A percentile compares a stretch with the other conserved stretches of the same genome.
phyloP scores from a whole-genome alignment of 2,329 filamentous ascomycete genomes.

The Aureobasidium sp. region DNA sequence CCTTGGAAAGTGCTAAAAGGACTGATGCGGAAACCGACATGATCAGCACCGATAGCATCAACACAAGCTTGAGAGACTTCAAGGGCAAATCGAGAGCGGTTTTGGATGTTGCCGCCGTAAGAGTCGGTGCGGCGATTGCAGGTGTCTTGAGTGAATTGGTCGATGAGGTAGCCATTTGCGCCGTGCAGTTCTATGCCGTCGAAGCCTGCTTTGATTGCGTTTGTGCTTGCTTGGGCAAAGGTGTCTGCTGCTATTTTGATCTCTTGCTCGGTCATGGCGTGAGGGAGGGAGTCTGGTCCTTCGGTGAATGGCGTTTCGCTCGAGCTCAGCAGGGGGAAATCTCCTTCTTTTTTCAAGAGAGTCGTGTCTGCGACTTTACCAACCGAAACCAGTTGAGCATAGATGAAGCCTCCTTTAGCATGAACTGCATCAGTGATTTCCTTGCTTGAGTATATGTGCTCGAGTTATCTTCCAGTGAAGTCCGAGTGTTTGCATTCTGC shows the following conservation, averaged over 20 bases:
- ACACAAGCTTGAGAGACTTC: conserved; percentile 46
- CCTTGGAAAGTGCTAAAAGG: conserved; percentile 55
- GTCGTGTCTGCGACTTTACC: conserved; percentile 45
- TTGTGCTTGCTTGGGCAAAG: conserved; percentile 37
- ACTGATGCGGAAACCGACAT: conserved; percentile 49
- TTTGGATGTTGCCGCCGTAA: conserved; percentile 41
- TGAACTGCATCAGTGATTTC: conserved; percentile 55
- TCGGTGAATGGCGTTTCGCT: conserved; percentile 28
- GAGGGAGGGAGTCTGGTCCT: conserved; percentile 21
- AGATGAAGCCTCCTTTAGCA: conserved; percentile 52
- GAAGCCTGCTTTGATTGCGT: conserved; percentile 44
- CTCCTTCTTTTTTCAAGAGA: conserved; percentile 27
- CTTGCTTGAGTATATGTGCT: neutral
- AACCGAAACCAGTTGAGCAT: conserved; percentile 53
- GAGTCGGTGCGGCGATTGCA: conserved; percentile 46
- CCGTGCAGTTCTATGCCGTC: conserved; percentile 52
- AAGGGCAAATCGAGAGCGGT: conserved; percentile 44
- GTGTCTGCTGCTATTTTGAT: conserved; percentile 30
- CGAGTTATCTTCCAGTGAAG: neutral
- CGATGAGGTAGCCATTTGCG: conserved; percentile 48
- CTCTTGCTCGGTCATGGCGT: conserved; percentile 31
- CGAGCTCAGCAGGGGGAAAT: conserved; percentile 23
- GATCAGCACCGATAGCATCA: conserved; percentile 44
- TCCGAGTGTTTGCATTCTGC: neutral
- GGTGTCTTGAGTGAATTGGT: conserved; percentile 55